These are phyloP conservation scores for Skeletonema menzelii DNA, from an alignment of 108 stramenopile genomes.

Conservation along the genomic window DNA sequence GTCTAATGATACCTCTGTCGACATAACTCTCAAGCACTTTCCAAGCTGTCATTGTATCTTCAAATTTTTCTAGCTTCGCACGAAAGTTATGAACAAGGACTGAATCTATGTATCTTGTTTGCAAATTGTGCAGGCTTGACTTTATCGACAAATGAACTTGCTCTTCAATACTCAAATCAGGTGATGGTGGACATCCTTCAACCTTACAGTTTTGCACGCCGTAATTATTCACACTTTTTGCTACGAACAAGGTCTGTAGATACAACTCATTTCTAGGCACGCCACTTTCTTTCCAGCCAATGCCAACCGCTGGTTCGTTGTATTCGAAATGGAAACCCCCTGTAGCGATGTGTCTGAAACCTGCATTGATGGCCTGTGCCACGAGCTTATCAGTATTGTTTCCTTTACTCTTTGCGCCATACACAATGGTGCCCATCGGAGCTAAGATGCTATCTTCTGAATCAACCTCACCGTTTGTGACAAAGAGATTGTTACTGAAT, in stretches of 20 bases:
- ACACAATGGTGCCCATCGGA: slow-evolving; percentile 25
- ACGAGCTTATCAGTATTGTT: slow-evolving; percentile 29
- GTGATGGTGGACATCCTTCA: slow-evolving; percentile 9
- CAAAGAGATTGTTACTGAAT: neutral
- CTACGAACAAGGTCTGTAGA: slow-evolving; percentile 46
- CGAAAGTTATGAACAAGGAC: slow-evolving; percentile 52
- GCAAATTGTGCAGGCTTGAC: slow-evolving; percentile 36
- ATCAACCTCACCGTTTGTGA: neutral
- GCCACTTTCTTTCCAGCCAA: slow-evolving; percentile 45
- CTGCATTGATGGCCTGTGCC: slow-evolving; percentile 26
- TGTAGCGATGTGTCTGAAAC: slow-evolving; percentile 51
- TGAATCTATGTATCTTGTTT: slow-evolving; percentile 44
- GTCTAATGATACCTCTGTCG: slow-evolving; percentile 30
- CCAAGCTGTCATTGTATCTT: slow-evolving; percentile 43
- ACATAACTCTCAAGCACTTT: slow-evolving; percentile 43
- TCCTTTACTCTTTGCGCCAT: slow-evolving; percentile 32
- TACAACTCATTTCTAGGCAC: slow-evolving; percentile 39
- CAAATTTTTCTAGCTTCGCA: slow-evolving; percentile 32
- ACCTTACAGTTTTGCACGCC: slow-evolving; percentile 10
- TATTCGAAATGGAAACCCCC: slow-evolving; percentile 41
- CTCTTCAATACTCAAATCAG: slow-evolving; percentile 35
- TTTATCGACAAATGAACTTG: slow-evolving; percentile 39
- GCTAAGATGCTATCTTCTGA: neutral
- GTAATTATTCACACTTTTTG: slow-evolving; percentile 24
- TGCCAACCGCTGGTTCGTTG: slow-evolving; percentile 48